phyloP scores from a whole-genome alignment of 2,329 filamentous ascomycete genomes.

The Pseudogymnoascus sp. region DNA sequence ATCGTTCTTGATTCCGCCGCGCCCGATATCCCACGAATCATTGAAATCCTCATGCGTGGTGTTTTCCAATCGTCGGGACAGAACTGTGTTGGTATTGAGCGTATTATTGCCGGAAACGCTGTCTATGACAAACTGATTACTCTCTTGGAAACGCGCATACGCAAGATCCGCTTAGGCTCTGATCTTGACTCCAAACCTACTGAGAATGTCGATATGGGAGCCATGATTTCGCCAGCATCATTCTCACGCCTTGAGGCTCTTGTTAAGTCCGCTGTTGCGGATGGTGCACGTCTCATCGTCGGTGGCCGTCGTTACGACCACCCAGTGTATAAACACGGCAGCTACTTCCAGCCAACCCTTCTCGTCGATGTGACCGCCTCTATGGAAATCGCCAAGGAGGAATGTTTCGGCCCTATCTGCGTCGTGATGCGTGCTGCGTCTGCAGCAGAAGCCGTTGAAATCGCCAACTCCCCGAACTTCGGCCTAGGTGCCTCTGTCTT shows the following conservation, averaged over 20 bases:
- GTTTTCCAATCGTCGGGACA: slow-evolving; percentile 94
- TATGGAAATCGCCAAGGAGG: slow-evolving; percentile 83
- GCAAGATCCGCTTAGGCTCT: slow-evolving; percentile 66
- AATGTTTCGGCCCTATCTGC: slow-evolving; percentile 90
- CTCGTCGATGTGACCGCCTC: slow-evolving; percentile 77
- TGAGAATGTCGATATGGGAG: slow-evolving; percentile 67
- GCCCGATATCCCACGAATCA: slow-evolving; percentile 59
- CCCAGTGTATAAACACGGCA: slow-evolving; percentile 64
- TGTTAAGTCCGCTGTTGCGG: slow-evolving; percentile 64
- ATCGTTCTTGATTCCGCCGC: slow-evolving; percentile 71
- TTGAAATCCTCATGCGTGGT: slow-evolving; percentile 78
- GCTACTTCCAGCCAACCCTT: slow-evolving; percentile 89
- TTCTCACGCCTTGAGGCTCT: slow-evolving; percentile 71
- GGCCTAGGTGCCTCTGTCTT: slow-evolving; percentile 87
- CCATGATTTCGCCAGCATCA: slow-evolving; percentile 71
- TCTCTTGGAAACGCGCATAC: slow-evolving; percentile 65
- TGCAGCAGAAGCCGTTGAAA: slow-evolving; percentile 53
- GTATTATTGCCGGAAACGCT: slow-evolving; percentile 71
- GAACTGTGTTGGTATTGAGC: slow-evolving; percentile 96
- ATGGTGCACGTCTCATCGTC: slow-evolving; percentile 71
- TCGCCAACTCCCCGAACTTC: slow-evolving; percentile 79
- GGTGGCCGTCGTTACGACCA: slow-evolving; percentile 68
- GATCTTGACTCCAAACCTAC: slow-evolving; percentile 40
- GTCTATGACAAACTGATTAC: slow-evolving; percentile 66
- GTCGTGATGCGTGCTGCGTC: slow-evolving; percentile 68